Percentiles rank a stretch among this genome's conserved stretches.
Evolutionary conservation across 352 stramenopile species (phyloP).

Genomic region (Phytophthora ramorum): DNA sequence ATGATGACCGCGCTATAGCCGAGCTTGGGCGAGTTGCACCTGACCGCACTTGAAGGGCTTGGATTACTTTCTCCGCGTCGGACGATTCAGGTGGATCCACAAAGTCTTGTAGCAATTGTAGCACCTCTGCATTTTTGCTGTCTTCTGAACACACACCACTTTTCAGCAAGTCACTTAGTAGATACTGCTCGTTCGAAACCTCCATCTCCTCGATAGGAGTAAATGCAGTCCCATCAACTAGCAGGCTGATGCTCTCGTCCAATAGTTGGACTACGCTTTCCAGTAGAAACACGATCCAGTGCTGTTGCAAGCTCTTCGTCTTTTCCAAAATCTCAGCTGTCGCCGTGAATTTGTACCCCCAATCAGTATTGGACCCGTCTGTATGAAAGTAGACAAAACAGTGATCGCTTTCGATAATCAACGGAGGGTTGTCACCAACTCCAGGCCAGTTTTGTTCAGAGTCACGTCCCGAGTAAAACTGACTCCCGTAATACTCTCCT

Average conservation of each 20-base stretch:
- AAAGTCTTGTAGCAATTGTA: constrained; percentile 70
- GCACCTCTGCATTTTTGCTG: constrained; percentile 65
- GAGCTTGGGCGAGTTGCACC: constrained; percentile 18
- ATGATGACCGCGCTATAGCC: constrained; percentile 37
- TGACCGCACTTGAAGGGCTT: constrained; percentile 46
- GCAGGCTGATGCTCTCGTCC: constrained; percentile 56
- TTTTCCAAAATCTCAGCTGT: constrained; percentile 71
- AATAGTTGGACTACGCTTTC: constrained; percentile 58
- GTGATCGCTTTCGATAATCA: constrained; percentile 81
- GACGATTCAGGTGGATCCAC: constrained; percentile 45
- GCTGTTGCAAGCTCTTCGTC: constrained; percentile 55
- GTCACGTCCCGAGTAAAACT: constrained; percentile 83
- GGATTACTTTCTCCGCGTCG: constrained; percentile 50
- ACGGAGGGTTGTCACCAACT: constrained; percentile 59
- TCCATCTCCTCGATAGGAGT: constrained; percentile 59
- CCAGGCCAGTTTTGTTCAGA: constrained; percentile 84
- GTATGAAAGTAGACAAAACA: constrained; percentile 88
- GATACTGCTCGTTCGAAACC: constrained; percentile 52
- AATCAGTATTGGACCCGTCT: constrained; percentile 87
- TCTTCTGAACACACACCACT: constrained; percentile 53
- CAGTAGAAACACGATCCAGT: constrained; percentile 69
- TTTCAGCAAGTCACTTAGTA: constrained; percentile 77
- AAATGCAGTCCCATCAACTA: constrained; percentile 58
- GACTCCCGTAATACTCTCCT: constrained; percentile 65
- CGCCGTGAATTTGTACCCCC: constrained; percentile 82